Conservation (phyloP, 1,139 yeast genomes). For the Magnusiomyces ingens region DNA sequence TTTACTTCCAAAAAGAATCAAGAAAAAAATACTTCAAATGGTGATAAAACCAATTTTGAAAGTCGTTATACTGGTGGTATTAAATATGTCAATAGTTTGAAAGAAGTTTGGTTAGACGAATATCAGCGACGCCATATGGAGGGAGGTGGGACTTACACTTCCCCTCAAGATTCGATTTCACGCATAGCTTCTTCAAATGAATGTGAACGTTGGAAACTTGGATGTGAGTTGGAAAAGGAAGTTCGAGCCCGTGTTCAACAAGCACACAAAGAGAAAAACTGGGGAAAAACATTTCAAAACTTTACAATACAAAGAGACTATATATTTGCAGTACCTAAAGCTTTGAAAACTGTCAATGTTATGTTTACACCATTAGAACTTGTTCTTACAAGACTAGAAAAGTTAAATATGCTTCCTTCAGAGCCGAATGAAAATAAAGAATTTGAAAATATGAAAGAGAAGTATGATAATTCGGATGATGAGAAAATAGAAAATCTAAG, state of each 20-base stretch:
- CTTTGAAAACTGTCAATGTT: constrained; percentile 23
- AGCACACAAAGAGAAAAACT: background rate
- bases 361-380: constrained; percentile 16
- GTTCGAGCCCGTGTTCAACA: constrained; percentile 27
- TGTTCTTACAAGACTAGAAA: background rate
- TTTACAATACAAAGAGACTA: background rate
- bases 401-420: background rate
- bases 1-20: constrained; percentile 13
- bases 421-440: background rate
- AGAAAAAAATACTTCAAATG: background rate
- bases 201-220: constrained; percentile 37
- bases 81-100: constrained; percentile 27
- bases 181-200: constrained; percentile 1
- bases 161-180: constrained; percentile 18
- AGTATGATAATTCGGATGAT: background rate
- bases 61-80: constrained; percentile 21
- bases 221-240: constrained; percentile 32
- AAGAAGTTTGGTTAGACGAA: constrained; percentile 57
- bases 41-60: constrained; percentile 36
- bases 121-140: constrained; percentile 44
- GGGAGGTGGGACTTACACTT: constrained; percentile 32
- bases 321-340: constrained; percentile 21
- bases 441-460: background rate
- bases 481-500: background rate
- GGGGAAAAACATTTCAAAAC: background rate